A percentile compares a stretch with the other conserved stretches of the same genome.
Evolutionary conservation across 2,329 filamentous ascomycete species (phyloP).

Genomic region (Coniochaeta ligniaria): DNA sequence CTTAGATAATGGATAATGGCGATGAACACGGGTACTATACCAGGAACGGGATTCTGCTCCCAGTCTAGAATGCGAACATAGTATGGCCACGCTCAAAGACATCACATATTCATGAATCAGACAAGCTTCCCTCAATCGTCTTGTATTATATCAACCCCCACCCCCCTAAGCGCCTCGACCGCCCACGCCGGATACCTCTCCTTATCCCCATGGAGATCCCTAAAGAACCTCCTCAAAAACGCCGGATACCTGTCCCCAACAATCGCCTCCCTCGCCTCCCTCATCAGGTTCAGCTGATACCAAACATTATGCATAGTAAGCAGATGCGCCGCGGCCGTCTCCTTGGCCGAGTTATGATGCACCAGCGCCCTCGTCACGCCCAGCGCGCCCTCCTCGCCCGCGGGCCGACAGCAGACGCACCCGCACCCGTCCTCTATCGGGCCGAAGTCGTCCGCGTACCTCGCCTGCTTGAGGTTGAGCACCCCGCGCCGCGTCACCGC

Average conservation of each 20-base stretch:
- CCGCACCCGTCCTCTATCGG: slow-evolving; percentile 78
- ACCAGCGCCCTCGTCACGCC: slow-evolving; percentile 84
- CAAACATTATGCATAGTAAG: slow-evolving; percentile 95
- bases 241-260: slow-evolving; percentile 72
- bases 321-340: slow-evolving; percentile 80
- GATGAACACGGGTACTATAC: not conserved
- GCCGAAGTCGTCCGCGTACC: slow-evolving; percentile 71
- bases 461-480: slow-evolving; percentile 74
- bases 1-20: not conserved
- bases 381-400: slow-evolving; percentile 57
- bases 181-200: slow-evolving; percentile 75
- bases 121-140: slow-evolving; percentile 3
- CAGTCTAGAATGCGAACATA: not conserved
- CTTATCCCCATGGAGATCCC: slow-evolving; percentile 59
- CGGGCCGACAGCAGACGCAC: slow-evolving; percentile 68
- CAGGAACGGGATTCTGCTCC: not conserved
- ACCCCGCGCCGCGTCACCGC: slow-evolving; percentile 76
- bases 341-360: slow-evolving; percentile 86
- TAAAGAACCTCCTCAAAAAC: slow-evolving; percentile 75
- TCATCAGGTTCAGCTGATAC: slow-evolving; percentile 84
- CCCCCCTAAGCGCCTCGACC: slow-evolving; percentile 65
- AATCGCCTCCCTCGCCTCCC: slow-evolving; percentile 65
- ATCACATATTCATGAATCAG: not conserved
- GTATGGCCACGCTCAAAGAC: not conserved
- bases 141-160: slow-evolving; percentile 68